Base-by-base conservation (phyloP, 345 rosid genomes). In the Salix suchowensis region DNA sequence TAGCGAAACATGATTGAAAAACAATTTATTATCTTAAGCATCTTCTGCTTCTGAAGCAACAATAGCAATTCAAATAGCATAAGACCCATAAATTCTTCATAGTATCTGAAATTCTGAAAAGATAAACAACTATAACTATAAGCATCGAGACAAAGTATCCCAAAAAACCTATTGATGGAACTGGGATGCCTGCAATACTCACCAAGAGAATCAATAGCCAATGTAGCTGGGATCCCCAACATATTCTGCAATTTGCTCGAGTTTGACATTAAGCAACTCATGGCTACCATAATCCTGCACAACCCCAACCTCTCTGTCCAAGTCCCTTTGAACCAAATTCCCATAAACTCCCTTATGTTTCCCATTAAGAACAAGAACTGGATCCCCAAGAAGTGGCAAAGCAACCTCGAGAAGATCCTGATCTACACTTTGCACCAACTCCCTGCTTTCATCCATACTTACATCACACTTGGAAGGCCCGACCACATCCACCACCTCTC, bases 351-450 rank as follows among this genome's bases (percentile, higher is more conserved):
- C 97, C 66, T 88, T 86, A 80, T 92, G 87, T 73, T 79, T 92
- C 48, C 97, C 97, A 54, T 76, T 83, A 71, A 93, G 66, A 74
- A 95, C 84, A 77, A 93, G 85, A 26, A 95, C 94, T 0, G 83
- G 81, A 6, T 96, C 97, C 13, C 93, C 97, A 18, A 87, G 84
- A 71, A 86, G 88, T 0, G 97, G 97, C 81, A 94, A 81, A 76
- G 94, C 98, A 54, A 95, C 92, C 91, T 94, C 95, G 10, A 94
- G 94, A 76, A 87, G 72, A 65, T 90, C 89, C 83, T 92, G 98
- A 81, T 89, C 85, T 12, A 94, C 89, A 26, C 88, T 91, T 83
- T 90, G 91, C 37, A 94, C 80, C 84, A 94, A 79, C 80, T 94
- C 97, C 65, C 81, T 81, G 14, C 79, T 87, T 80, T 88, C 97